These are phyloP conservation scores for Asclepias syriaca DNA, from an alignment of 257 asterid species.

Conservation along the genomic window DNA sequence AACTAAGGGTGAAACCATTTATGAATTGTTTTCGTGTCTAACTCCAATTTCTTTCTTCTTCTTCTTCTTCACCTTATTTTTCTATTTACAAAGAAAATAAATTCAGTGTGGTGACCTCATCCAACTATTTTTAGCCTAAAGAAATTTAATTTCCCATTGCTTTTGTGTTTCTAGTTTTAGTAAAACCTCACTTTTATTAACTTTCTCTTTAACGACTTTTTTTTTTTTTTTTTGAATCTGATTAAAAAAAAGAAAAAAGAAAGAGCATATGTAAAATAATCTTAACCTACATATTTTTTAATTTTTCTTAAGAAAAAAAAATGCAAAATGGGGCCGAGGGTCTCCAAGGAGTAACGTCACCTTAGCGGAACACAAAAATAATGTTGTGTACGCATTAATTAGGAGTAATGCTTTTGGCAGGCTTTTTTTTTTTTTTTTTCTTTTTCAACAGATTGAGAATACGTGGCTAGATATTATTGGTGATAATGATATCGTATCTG, in stretches of 20 bases:
- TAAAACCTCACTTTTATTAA: slow-evolving; percentile 12
- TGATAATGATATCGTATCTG: slow-evolving; percentile 10
- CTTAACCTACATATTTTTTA: too few species aligned
- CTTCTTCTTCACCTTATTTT: not conserved
- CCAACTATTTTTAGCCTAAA: not conserved
- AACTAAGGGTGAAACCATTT: not conserved
- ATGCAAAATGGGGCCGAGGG: not conserved
- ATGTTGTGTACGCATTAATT: not conserved
- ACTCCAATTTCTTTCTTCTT: not conserved
- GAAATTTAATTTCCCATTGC: not conserved
- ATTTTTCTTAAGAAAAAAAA: too few species aligned
- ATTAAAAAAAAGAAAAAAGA: too few species aligned
- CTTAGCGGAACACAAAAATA: not conserved
- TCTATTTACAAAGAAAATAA: not conserved
- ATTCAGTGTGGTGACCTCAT: not conserved
- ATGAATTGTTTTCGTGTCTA: not conserved
- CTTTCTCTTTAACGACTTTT: not conserved
- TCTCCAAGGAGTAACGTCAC: not conserved
- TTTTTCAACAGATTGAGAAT: not conserved
- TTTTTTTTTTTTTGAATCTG: too few species aligned
- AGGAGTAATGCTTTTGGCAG: not conserved
- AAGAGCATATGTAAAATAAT: too few species aligned
- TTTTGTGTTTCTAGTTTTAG: slow-evolving; percentile 14
- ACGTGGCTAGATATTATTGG: slow-evolving; percentile 25
- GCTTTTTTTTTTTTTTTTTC: not conserved